Percentiles rank a stretch among this genome's conserved stretches.
Evolutionary conservation across 1,139 yeast species (phyloP).

Genomic region (Saccharomyces hybrid): DNA sequence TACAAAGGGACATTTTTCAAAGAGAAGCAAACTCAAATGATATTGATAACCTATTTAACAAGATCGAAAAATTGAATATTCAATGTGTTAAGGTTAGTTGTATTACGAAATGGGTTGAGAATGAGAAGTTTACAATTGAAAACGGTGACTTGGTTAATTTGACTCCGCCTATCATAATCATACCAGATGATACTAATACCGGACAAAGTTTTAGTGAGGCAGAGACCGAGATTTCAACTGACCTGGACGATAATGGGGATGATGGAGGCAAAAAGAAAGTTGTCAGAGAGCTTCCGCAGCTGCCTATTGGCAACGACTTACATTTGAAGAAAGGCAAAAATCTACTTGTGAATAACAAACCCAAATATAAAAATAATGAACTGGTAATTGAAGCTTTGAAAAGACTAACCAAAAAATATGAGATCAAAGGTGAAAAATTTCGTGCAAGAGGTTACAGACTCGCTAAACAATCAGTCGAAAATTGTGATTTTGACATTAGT

Average conservation of each 20-base stretch:
- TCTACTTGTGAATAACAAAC: constrained; percentile 5
- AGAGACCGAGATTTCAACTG: not conserved
- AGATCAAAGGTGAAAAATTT: constrained; percentile 36
- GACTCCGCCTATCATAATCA: not conserved
- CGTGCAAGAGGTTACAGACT: constrained; percentile 41
- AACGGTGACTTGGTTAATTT: constrained; percentile 2
- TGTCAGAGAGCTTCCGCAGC: not conserved
- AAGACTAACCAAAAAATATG: constrained; percentile 35
- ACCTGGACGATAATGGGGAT: not conserved
- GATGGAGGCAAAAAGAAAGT: not conserved
- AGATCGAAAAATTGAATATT: constrained; percentile 8
- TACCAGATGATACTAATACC: not conserved
- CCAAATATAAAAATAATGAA: constrained; percentile 30
- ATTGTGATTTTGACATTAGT: constrained; percentile 29
- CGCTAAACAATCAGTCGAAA: constrained; percentile 37
- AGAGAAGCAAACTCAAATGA: constrained; percentile 14
- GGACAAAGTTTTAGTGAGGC: not conserved
- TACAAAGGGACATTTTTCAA: constrained; percentile 11
- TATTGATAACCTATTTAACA: constrained; percentile 10
- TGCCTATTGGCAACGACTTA: not conserved
- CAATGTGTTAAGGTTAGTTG: constrained; percentile 10
- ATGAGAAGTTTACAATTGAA: constrained; percentile 5
- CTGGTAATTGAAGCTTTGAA: constrained; percentile 33
- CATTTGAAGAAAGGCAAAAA: not conserved
- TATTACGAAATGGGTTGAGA: constrained; percentile 13